A percentile compares a stretch with the other conserved stretches of the same genome.
These are phyloP conservation scores for Cyberlindnera nakhonratchasimensis DNA, from an alignment of 805 yeast genomes.

Conservation along the genomic window DNA sequence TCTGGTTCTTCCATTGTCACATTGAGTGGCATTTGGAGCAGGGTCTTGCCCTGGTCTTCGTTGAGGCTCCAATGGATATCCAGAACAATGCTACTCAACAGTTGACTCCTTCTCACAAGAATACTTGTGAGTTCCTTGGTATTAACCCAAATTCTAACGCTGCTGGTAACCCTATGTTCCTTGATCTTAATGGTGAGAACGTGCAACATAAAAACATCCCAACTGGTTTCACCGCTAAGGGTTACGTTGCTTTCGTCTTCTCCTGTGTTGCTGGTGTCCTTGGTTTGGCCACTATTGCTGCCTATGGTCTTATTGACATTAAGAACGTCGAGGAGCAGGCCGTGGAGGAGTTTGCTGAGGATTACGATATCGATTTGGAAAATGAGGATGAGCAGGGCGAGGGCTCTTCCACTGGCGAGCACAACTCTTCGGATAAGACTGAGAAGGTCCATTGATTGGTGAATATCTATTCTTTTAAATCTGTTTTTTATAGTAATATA, in stretches of 20 bases:
- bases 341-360: slow-evolving; percentile 30
- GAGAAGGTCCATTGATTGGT: slow-evolving; percentile 4
- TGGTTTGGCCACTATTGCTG: slow-evolving; percentile 72
- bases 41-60: slow-evolving; percentile 68
- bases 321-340: slow-evolving; percentile 63
- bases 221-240: slow-evolving; percentile 88
- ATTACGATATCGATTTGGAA: slow-evolving; percentile 19
- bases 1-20: slow-evolving; percentile 94
- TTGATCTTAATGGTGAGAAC: slow-evolving; percentile 73
- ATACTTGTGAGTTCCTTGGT: slow-evolving; percentile 56
- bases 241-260: slow-evolving; percentile 91
- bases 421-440: slow-evolving; percentile 3
- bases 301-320: slow-evolving; percentile 86
- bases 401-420: slow-evolving; percentile 5
- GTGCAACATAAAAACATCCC: slow-evolving; percentile 69
- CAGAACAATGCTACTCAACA: slow-evolving; percentile 51
- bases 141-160: slow-evolving; percentile 74
- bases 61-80: slow-evolving; percentile 64
- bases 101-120: slow-evolving; percentile 57
- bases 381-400: slow-evolving; percentile 12
- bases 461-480: not conserved
- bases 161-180: slow-evolving; percentile 71
- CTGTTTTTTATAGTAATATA: not conserved
- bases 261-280: slow-evolving; percentile 81
- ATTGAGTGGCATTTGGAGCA: slow-evolving; percentile 83